Percentiles rank a stretch among this genome's conserved stretches.
These are phyloP conservation scores for Pseudoneurospora amorphoporcata DNA, from an alignment of 495 filamentous ascomycete species.

Conservation along the genomic window DNA sequence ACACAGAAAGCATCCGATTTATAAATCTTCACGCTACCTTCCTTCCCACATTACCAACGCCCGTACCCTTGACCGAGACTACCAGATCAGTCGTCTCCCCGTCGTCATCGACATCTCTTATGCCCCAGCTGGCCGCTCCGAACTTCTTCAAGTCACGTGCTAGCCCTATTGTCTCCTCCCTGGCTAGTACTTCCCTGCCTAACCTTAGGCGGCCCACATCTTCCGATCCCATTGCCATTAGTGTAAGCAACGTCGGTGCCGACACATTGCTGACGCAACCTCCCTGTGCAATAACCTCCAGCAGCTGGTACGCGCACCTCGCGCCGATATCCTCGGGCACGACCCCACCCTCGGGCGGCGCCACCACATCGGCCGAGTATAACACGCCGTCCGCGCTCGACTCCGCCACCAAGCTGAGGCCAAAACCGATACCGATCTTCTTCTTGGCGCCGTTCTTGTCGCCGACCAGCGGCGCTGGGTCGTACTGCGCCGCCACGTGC, in stretches of 20 bases:
- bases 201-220: conserved; percentile 47
- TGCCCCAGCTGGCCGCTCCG: conserved; percentile 77
- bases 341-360: conserved; percentile 67
- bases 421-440: conserved; percentile 67
- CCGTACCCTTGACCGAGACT: conserved; percentile 83
- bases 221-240: conserved; percentile 92
- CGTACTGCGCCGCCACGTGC: conserved; percentile 58
- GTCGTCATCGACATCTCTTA: conserved; percentile 57
- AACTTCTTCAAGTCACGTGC: conserved; percentile 77
- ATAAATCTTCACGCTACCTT: conserved; percentile 64
- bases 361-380: conserved; percentile 78
- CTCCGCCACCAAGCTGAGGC: conserved; percentile 82
- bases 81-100: conserved; percentile 62
- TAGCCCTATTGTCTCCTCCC: conserved; percentile 65
- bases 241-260: conserved; percentile 58
- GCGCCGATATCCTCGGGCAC: conserved; percentile 85
- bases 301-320: conserved; percentile 76
- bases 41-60: conserved; percentile 89
- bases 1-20: neutral
- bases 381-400: conserved; percentile 67
- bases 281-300: conserved; percentile 71
- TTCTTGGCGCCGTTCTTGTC: conserved; percentile 45
- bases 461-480: conserved; percentile 61
- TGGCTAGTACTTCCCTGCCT: conserved; percentile 68
- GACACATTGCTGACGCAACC: conserved; percentile 68